Base-by-base conservation (phyloP, 768 basidiomycete species). In the Rubroboletus pulcherrimus region DNA sequence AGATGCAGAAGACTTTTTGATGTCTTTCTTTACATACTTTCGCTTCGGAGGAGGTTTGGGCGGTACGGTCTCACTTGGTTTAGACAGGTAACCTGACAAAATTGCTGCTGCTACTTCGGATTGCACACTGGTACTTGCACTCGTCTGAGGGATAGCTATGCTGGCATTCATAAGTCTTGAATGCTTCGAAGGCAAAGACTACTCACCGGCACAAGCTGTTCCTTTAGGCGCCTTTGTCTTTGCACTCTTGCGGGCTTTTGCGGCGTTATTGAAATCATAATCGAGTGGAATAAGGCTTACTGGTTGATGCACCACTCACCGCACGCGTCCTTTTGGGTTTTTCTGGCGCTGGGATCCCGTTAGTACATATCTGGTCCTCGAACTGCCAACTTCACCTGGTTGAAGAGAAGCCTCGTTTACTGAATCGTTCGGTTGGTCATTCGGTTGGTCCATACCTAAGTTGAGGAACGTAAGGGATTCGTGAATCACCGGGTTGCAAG, bases 141-240 rank as follows among this genome's bases (percentile, higher is more conserved):
- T 59, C 12, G 66, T 66, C 24, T 29, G 40, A 35, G 55, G 56
- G 19, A 57, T 50, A 41, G 48, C 68, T 68, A 65, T 53, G 31
- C 70, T 68, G 51, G 58, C 48, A 53, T 57, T 57, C 39, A 58
- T 66, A 51, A 62, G 64, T 53, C 33, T 56, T 56, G 45, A 56
- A 58, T 33, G 46, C 24, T 39, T 47, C 12, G 3, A 49, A 56
- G 24, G 33, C n/a, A 17, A 50, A 53, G n/a, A 49, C 26, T 47
- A 26, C 63, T 64, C 46, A 62, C 63, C 10, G 30, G 60, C 59
- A 58, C 59, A 63, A 39, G 7, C 54, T 31, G 38, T 42, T 35
- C 53, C 54, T 12, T 33, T 31, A 0, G 50, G 24, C 14, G 37
- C 5, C 26, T 37, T 55, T 47, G 7, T 17, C 21, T 46, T 43